These are phyloP conservation scores for Nevesoporus exiguus DNA, from an alignment of 768 basidiomycete genomes.

Conservation along the genomic window DNA sequence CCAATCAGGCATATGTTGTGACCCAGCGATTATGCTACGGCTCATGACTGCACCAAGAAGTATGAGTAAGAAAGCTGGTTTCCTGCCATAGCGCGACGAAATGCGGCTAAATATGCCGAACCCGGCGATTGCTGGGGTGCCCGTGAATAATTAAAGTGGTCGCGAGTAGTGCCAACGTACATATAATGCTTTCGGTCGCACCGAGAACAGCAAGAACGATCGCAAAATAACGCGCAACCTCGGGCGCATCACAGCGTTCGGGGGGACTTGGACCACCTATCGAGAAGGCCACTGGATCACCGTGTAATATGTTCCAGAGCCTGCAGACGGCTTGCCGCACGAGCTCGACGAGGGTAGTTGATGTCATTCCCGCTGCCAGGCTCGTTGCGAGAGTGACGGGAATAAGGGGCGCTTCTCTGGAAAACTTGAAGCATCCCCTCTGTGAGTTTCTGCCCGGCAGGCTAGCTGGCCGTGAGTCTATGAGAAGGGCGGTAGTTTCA, in stretches of 20 bases:
- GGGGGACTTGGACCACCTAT: constrained; percentile 6
- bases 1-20: constrained; percentile 16
- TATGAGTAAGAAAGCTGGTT: constrained; percentile 15
- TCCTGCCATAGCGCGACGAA: constrained; percentile 28
- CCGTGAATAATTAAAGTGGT: neutral
- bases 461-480: neutral
- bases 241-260: constrained; percentile 19
- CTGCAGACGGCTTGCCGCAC: constrained; percentile 27
- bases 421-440: neutral
- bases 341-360: constrained; percentile 27
- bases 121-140: constrained; percentile 19
- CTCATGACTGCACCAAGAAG: constrained; percentile 9
- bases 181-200: constrained; percentile 15
- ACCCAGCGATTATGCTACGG: constrained; percentile 13
- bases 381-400: constrained; percentile 25
- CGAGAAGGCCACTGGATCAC: constrained; percentile 5
- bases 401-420: constrained; percentile 23
- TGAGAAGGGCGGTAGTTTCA: constrained; percentile 13
- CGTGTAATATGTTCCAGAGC: constrained; percentile 18
- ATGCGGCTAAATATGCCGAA: constrained; percentile 24
- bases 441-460: neutral
- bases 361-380: constrained; percentile 20
- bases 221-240: constrained; percentile 23
- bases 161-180: constrained; percentile 12
- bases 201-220: constrained; percentile 16